phyloP scores from a whole-genome alignment of 2,329 filamentous ascomycete species.

The Pestalotiopsis sp. region DNA sequence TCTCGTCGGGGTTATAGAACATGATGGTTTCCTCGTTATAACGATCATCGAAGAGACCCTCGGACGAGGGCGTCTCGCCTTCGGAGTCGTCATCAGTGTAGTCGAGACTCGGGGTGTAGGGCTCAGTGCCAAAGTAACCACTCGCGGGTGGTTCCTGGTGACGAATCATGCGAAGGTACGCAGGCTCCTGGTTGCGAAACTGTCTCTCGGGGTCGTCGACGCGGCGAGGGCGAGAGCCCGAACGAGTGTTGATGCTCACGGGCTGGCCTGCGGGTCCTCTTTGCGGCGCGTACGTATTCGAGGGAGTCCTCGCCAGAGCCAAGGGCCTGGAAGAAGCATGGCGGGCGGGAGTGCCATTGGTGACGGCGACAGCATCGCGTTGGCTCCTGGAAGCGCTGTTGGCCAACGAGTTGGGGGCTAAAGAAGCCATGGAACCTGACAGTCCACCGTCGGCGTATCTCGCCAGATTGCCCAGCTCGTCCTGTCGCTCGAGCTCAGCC shows the following conservation, averaged over 20 bases:
- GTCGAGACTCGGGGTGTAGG: constrained; percentile 67
- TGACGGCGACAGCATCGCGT: constrained; percentile 30
- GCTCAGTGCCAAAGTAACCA: constrained; percentile 67
- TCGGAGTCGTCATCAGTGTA: constrained; percentile 81
- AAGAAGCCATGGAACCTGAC: constrained; percentile 43
- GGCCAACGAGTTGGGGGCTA: constrained; percentile 38
- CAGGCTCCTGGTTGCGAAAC: constrained; percentile 81
- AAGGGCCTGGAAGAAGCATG: constrained; percentile 63
- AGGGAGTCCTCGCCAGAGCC: constrained; percentile 68
- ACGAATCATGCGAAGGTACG: constrained; percentile 88
- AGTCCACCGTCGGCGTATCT: constrained; percentile 44
- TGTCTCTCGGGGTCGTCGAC: constrained; percentile 44
- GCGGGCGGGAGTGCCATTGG: constrained; percentile 39
- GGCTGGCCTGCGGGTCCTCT: constrained; percentile 49
- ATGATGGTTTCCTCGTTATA: constrained; percentile 92
- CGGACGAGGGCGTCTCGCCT: constrained; percentile 85
- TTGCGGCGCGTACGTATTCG: constrained; percentile 74
- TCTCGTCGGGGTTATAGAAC: constrained; percentile 75
- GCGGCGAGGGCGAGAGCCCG: constrained; percentile 49
- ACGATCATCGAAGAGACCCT: constrained; percentile 79
- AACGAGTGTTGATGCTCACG: constrained; percentile 42
- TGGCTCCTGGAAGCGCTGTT: constrained; percentile 44
- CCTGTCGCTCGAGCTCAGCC: constrained; percentile 48
- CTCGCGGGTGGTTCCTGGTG: constrained; percentile 63
- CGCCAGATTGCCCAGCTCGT: constrained; percentile 45